Evolutionary conservation across 2,329 filamentous ascomycete genomes (phyloP), one percentile per base, ranked within the genome.

Genomic region (Harringtonia aguacate): DNA sequence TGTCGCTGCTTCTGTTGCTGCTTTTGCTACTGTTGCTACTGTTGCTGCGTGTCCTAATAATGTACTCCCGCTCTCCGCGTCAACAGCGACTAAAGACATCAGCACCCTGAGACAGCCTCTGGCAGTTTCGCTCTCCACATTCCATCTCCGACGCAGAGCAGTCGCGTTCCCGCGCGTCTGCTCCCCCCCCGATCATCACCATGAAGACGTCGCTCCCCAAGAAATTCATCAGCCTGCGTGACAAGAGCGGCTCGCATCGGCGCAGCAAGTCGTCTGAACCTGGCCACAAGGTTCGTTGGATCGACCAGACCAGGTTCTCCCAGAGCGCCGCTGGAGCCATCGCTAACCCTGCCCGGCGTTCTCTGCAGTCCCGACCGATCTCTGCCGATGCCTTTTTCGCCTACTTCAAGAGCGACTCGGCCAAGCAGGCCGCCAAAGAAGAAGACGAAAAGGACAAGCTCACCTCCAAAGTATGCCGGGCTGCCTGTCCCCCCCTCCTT

Each of bases 171-270:
- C n/a, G n/a, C n/a, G n/a, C n/a, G n/a, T n/a, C n/a, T n/a, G n/a
- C n/a, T n/a, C n/a, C n/a, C n/a, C n/a, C n/a, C n/a, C n/a, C n/a
- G n/a, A n/a, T n/a, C n/a, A n/a, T n/a, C 56, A 69, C 52, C 56
- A 76, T 77, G 69, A 77, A 73, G 62, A 62, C 56, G 37, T 56
- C 68, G 50, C 63, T 73, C 47, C 70, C 71, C 39, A 79, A 75
- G 58, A 79, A 81, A 55, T 80, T 87, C 59, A 76, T 85, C 48
- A 84, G 77, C 61, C 70, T 81, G 53, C 76, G 81, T 52, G 83
- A 86, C 55, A 86, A 76, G 63, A 70, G 69, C 59, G 68, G 65
- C 47, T 52, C 58, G 31, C 72, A 77, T 52, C 67, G 66, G 46
- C 70, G 74, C 47, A 70, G 68, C 55, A 77, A 73, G 54, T 78